A percentile compares a stretch with the other conserved stretches of the same genome.
phyloP scores from a whole-genome alignment of 805 yeast species.

The Starmerella cellae region DNA sequence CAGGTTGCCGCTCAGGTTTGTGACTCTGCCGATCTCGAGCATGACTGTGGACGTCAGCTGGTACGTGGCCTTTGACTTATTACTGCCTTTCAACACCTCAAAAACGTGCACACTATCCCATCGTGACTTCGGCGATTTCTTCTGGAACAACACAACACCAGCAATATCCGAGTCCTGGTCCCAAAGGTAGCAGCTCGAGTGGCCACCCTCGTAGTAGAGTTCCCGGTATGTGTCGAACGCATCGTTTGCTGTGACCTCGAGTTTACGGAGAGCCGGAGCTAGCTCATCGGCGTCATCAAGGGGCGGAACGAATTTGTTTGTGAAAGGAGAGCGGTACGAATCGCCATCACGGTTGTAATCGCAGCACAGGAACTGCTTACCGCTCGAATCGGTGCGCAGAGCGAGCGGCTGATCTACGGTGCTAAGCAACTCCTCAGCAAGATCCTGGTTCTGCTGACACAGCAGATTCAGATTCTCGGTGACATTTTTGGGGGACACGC shows the following conservation, averaged over 20 bases:
- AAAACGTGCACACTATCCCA: conserved; percentile 96
- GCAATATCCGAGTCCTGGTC: conserved; percentile 66
- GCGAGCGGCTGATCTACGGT: conserved; percentile 77
- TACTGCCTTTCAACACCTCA: conserved; percentile 38
- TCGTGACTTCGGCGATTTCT: conserved; percentile 27
- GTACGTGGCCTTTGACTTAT: conserved; percentile 31
- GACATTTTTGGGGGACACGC: conserved; percentile 56
- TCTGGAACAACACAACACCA: conserved; percentile 79
- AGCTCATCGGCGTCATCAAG: conserved; percentile 56
- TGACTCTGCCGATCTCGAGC: conserved; percentile 42
- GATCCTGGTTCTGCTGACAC: conserved; percentile 45
- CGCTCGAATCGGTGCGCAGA: conserved; percentile 38
- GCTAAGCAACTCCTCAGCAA: conserved; percentile 77
- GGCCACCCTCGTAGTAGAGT: conserved; percentile 88
- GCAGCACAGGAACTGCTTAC: conserved; percentile 66
- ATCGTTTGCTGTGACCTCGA: conserved; percentile 74
- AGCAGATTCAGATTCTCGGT: conserved; percentile 33
- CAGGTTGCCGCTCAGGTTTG: conserved; percentile 63
- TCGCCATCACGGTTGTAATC: conserved; percentile 95
- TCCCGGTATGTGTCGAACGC: conserved; percentile 89
- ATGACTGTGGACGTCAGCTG: conserved; percentile 80
- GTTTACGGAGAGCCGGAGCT: conserved; percentile 45
- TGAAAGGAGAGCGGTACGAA: conserved; percentile 82
- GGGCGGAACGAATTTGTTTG: conserved; percentile 50
- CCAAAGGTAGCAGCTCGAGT: conserved; percentile 84